Percentiles rank a stretch among this genome's conserved stretches.
phyloP scores from a whole-genome alignment of 176 grass and related monocot species.

The Carex scoparia region DNA sequence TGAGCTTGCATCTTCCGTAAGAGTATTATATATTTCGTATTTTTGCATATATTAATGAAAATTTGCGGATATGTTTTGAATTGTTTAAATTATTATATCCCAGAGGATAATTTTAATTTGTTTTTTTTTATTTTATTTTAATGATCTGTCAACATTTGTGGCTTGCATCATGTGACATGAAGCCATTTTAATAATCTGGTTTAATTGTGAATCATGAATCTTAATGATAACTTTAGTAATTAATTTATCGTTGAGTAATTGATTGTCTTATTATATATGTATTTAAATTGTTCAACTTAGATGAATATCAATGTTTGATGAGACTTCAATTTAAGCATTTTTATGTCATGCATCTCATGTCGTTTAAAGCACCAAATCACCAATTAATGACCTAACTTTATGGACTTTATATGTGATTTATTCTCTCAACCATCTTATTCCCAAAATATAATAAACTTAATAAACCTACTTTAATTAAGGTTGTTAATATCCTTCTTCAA shows the following conservation, averaged over 20 bases:
- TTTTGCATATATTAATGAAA: too few relatives aligned
- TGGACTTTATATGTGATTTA: background rate
- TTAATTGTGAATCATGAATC: background rate
- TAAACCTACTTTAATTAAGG: background rate
- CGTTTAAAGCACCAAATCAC: background rate
- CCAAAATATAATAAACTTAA: background rate
- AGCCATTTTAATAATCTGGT: background rate
- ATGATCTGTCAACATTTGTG: slow-evolving; percentile 2
- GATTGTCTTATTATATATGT: background rate
- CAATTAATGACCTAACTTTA: background rate
- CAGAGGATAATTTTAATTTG: too few relatives aligned
- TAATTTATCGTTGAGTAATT: background rate
- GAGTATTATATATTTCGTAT: too few relatives aligned
- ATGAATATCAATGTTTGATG: background rate
- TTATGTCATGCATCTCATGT: background rate
- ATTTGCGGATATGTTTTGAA: too few relatives aligned
- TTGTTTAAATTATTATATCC: too few relatives aligned
- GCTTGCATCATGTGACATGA: background rate
- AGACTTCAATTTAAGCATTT: background rate
- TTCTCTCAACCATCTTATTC: background rate
- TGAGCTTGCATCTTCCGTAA: too few relatives aligned
- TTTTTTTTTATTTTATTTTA: too few relatives aligned
- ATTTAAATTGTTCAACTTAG: background rate
- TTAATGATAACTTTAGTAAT: background rate
- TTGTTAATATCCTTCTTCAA: background rate